Percentiles rank a stretch among this genome's conserved stretches.
phyloP scores from a whole-genome alignment of 148 eudicot species.

The Rhododendron ferrugineum region DNA sequence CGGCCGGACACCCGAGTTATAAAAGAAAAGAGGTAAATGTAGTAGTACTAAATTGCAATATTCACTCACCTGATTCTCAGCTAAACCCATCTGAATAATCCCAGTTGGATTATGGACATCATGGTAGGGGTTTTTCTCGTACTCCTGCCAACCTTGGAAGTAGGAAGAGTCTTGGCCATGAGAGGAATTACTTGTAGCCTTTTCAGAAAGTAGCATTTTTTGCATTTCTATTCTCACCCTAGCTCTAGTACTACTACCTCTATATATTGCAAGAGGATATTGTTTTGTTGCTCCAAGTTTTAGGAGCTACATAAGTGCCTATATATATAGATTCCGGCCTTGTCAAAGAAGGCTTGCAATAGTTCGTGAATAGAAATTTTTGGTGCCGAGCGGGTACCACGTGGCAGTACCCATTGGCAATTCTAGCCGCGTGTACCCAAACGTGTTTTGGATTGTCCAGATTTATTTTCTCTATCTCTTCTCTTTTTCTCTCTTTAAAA shows the following conservation, averaged over 20 bases:
- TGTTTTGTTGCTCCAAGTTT: neutral
- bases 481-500: too few species aligned
- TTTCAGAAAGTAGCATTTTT: slow-evolving; percentile 18
- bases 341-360: neutral
- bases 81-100: slow-evolving; percentile 76
- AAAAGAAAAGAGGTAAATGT: too few species aligned
- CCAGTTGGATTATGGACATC: slow-evolving; percentile 43
- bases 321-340: neutral
- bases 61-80: slow-evolving; percentile 54
- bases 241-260: neutral
- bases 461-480: too few species aligned
- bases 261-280: neutral
- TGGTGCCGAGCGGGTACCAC: too few species aligned
- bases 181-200: slow-evolving; percentile 35
- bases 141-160: slow-evolving; percentile 67
- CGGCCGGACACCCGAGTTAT: too few species aligned
- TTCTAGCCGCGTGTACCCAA: too few species aligned
- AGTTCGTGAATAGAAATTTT: neutral
- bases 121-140: slow-evolving; percentile 59
- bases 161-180: slow-evolving; percentile 73
- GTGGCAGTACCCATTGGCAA: too few species aligned
- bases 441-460: too few species aligned
- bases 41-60: too few species aligned
- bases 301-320: neutral
- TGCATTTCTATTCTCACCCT: neutral